Evolutionary conservation across 1,284 basidiomycete species (phyloP).

Genomic region (Cryptococcus maquisensis): DNA sequence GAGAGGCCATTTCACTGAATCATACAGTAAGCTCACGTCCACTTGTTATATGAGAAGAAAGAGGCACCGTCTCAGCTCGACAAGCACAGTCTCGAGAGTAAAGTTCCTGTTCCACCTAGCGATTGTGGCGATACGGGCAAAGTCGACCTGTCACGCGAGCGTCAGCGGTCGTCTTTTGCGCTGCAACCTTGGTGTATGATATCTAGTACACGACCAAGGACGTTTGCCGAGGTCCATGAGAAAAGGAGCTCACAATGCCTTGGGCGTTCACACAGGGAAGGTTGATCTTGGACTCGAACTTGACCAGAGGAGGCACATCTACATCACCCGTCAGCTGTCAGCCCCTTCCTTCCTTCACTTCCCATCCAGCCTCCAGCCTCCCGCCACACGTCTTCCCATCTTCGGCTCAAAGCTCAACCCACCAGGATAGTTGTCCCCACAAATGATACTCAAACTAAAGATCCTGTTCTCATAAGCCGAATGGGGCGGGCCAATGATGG

Average conservation of each 20-base stretch:
- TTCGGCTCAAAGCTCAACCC: conserved; percentile 32
- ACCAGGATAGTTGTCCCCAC: conserved; percentile 79
- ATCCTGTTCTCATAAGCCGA: conserved; percentile 98
- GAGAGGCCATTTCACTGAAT: conserved; percentile 85
- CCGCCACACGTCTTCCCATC: background rate
- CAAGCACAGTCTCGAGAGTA: conserved; percentile 82
- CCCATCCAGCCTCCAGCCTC: background rate
- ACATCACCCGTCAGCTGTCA: background rate
- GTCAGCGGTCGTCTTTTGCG: background rate
- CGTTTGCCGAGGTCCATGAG: background rate
- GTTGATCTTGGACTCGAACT: conserved; percentile 85
- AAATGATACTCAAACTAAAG: conserved; percentile 89
- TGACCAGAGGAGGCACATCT: conserved; percentile 47
- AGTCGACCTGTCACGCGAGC: conserved; percentile 58
- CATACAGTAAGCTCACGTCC: background rate
- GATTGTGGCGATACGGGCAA: conserved; percentile 64
- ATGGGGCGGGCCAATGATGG: conserved; percentile 96
- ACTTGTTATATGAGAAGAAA: background rate
- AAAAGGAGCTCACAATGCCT: conserved; percentile 54
- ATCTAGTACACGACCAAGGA: background rate
- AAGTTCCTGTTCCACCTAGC: conserved; percentile 67
- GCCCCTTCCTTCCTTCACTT: background rate
- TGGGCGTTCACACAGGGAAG: conserved; percentile 83
- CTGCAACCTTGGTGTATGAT: background rate
- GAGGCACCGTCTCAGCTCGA: conserved; percentile 79